Base-by-base conservation (phyloP, 192 early-diverging fungal species). In the Gorgonomyces haynaldii region DNA sequence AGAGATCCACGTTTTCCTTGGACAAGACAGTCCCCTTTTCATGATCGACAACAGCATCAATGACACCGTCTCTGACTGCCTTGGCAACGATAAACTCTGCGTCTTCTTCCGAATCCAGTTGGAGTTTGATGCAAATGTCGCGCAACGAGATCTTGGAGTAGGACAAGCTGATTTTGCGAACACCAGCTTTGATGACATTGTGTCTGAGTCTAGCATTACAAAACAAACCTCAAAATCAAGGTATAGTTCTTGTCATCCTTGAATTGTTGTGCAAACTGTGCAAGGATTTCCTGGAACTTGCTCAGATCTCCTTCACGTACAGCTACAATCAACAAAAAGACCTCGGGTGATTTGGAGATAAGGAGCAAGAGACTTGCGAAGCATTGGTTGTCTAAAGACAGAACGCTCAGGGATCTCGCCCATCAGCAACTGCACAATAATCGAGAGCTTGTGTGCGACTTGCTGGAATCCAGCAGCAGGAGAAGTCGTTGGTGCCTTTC, bases 81-180 rank as follows among this genome's bases (percentile, higher is more conserved):
- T 99, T 99, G 19, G 89, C 87, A 1, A 99, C 92, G 64, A 99
- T 96, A 68, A 90, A 97, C 64, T 99, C 91, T 22, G 94, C 96
- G 56, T 97, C 93, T 57, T 97, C 92, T 61, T 99, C 96, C 57
- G 86, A 87, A 60, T 99, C 93, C 61, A 99, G 60, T 51, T 95
- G 89, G 41, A 99, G 73, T 69, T 95, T 94, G 43, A 94, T 62
- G 66, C 96, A 97, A 37, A 97, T 91, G 58, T 99, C 96, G 9
- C 85, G 69, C 42, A 99, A 68, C 26, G 90, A 88, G 40, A 99
- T 97, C 23, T 86, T 81, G n/a, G 91, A 91, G 61, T 99, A 99
- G 0, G 89, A 86, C 42, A 92, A 50, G 61, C 81, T 85, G 59
- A 99, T 94, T 84, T 87, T 93, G 41, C 96, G 84, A 39, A 99